Conservation (phyloP, 2,329 filamentous ascomycete genomes). For the Graphilbum sp. region DNA sequence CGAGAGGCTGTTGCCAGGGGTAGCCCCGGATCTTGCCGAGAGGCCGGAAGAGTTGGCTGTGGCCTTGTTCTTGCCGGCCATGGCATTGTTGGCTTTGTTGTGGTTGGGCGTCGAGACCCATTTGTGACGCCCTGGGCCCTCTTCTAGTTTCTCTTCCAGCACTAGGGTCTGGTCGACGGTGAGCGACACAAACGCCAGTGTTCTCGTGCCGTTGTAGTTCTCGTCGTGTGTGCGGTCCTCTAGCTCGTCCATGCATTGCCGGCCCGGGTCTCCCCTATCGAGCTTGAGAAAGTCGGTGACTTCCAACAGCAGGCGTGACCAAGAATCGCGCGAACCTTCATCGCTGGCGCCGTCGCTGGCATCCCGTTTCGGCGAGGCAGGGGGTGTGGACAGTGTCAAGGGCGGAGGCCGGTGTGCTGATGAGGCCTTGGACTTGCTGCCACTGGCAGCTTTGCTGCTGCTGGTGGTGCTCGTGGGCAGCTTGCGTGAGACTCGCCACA, state of each 20-base stretch:
- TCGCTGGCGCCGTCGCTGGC: neutral
- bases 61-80: constrained; percentile 10
- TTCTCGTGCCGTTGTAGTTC: constrained; percentile 62
- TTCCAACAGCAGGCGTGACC: constrained; percentile 39
- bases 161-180: constrained; percentile 61
- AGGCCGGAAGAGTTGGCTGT: neutral
- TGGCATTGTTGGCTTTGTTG: constrained; percentile 9
- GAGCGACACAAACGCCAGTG: constrained; percentile 49
- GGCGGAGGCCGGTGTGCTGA: neutral
- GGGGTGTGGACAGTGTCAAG: constrained; percentile 12
- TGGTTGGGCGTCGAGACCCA: constrained; percentile 36
- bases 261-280: constrained; percentile 13
- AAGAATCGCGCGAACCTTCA: constrained; percentile 14
- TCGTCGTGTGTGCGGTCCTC: constrained; percentile 55
- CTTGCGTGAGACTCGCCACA: constrained; percentile 51
- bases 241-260: constrained; percentile 35
- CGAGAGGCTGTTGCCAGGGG: constrained; percentile 15
- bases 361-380: constrained; percentile 11
- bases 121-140: constrained; percentile 44
- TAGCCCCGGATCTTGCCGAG: neutral
- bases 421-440: neutral
- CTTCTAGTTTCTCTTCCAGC: constrained; percentile 86
- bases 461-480: constrained; percentile 11
- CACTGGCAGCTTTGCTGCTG: constrained; percentile 4
- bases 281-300: constrained; percentile 46